These are phyloP conservation scores for Aspergillus fijiensis DNA, from an alignment of 2,329 filamentous ascomycete species.

Conservation along the genomic window DNA sequence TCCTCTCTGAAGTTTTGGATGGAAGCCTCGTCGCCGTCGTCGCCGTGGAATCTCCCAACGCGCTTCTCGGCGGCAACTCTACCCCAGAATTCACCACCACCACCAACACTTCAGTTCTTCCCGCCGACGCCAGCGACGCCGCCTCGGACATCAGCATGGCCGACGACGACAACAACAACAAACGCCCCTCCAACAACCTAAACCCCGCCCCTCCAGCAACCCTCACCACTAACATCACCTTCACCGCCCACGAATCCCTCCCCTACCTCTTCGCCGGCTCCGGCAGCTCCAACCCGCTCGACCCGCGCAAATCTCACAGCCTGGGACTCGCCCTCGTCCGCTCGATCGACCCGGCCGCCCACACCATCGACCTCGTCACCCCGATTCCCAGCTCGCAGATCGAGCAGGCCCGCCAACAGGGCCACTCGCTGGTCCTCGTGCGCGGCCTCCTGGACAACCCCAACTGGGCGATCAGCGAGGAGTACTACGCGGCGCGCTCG, in stretches of 20 bases:
- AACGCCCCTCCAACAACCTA: slow-evolving; percentile 5
- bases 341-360: slow-evolving; percentile 39
- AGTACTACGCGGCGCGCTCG: slow-evolving; percentile 41
- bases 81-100: neutral
- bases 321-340: slow-evolving; percentile 53
- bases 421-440: slow-evolving; percentile 48
- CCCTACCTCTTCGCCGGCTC: slow-evolving; percentile 52
- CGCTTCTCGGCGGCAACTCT: slow-evolving; percentile 24
- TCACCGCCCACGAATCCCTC: slow-evolving; percentile 46
- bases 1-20: slow-evolving; percentile 53
- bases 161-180: slow-evolving; percentile 2
- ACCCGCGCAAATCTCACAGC: slow-evolving; percentile 49
- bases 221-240: slow-evolving; percentile 31
- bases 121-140: slow-evolving; percentile 14
- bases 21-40: slow-evolving; percentile 57
- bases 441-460: slow-evolving; percentile 48
- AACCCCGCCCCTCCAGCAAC: neutral
- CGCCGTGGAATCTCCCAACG: slow-evolving; percentile 44
- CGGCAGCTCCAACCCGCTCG: slow-evolving; percentile 44
- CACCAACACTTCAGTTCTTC: neutral
- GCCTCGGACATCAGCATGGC: slow-evolving; percentile 25
- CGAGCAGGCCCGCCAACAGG: slow-evolving; percentile 33
- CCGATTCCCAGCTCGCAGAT: slow-evolving; percentile 42
- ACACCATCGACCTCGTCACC: slow-evolving; percentile 50
- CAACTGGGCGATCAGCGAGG: slow-evolving; percentile 47